Evolutionary conservation across 257 asterid genomes (phyloP).

Genomic region (Catharanthus roseus): DNA sequence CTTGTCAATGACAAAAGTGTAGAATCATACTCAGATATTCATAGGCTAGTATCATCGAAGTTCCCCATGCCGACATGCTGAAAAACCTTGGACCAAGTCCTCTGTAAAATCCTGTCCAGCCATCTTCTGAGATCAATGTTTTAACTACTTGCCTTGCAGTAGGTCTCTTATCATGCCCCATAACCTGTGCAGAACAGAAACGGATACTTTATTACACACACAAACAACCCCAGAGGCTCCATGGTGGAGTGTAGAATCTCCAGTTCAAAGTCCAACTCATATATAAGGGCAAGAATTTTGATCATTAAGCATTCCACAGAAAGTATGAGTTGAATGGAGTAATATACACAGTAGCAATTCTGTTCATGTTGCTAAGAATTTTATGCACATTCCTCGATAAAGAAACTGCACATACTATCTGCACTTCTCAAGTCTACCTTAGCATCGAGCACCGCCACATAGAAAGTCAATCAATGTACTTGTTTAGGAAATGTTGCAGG

Average conservation of each 20-base stretch:
- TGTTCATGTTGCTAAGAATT: background rate
- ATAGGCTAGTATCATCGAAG: slow-evolving; percentile 95
- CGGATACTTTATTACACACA: slow-evolving; percentile 17
- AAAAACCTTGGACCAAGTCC: slow-evolving; percentile 97
- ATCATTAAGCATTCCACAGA: background rate
- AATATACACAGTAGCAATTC: background rate
- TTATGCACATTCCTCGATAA: background rate
- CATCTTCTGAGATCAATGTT: slow-evolving; percentile 77
- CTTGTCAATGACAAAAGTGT: background rate
- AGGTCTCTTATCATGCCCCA: slow-evolving; percentile 69
- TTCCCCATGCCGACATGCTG: slow-evolving; percentile 99
- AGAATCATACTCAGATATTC: slow-evolving; percentile 76
- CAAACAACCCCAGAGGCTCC: background rate
- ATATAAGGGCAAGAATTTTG: background rate
- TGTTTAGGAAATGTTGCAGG: no score
- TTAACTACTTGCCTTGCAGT: slow-evolving; percentile 67
- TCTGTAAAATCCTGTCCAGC: slow-evolving; percentile 88
- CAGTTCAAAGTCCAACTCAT: background rate
- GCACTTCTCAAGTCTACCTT: background rate
- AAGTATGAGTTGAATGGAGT: background rate
- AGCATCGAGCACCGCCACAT: no score
- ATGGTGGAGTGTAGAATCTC: background rate
- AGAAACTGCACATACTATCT: background rate
- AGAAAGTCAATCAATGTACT: no score
- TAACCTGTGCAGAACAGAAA: slow-evolving; percentile 51